These are phyloP conservation scores for Tuber borchii DNA, from an alignment of 495 filamentous ascomycete species.

Conservation along the genomic window DNA sequence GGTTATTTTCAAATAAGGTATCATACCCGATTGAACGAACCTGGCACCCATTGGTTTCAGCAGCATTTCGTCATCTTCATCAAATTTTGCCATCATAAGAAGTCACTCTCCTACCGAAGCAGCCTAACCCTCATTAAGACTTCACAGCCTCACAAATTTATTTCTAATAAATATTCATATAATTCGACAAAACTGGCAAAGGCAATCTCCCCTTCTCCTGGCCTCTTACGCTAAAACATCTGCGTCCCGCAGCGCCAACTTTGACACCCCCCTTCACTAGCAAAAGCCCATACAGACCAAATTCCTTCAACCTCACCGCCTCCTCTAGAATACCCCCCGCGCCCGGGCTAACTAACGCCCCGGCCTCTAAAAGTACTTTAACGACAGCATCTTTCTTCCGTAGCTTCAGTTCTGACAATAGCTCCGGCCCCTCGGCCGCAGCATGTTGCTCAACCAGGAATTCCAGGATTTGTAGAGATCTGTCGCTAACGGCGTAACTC, in stretches of 20 bases:
- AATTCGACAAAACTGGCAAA: background rate
- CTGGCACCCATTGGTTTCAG: background rate
- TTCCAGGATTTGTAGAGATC: background rate
- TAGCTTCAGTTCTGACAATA: background rate
- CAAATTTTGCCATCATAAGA: background rate
- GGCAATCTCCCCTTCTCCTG: background rate
- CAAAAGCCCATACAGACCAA: background rate
- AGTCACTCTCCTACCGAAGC: background rate
- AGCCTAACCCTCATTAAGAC: background rate
- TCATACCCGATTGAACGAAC: background rate
- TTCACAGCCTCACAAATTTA: background rate
- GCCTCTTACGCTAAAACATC: background rate
- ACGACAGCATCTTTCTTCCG: background rate
- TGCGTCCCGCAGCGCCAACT: background rate
- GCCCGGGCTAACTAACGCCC: background rate
- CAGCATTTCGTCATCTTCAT: background rate
- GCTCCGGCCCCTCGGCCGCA: background rate
- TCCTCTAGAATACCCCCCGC: background rate
- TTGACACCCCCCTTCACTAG: background rate
- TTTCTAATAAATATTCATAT: conserved; percentile 3
- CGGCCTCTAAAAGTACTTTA: background rate
- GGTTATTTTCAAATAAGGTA: background rate
- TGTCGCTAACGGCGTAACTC: background rate
- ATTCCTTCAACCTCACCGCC: conserved; percentile 1
- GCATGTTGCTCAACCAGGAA: background rate